A percentile compares a stretch with the other conserved stretches of the same genome.
These are phyloP conservation scores for Penstemon newberryi DNA, from an alignment of 257 asterid species.

Conservation along the genomic window DNA sequence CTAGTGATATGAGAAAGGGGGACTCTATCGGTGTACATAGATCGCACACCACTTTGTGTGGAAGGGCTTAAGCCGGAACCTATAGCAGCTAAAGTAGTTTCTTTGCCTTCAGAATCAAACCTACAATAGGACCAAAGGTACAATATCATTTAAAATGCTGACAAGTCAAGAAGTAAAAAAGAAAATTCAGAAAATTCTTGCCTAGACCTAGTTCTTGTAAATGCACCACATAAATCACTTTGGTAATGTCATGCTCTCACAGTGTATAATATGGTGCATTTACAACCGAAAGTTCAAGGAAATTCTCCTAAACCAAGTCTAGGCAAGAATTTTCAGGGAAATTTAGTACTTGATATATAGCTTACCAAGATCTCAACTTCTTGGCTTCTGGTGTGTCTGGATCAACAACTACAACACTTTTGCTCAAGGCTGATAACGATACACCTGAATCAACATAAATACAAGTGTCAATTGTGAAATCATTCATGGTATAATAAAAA, in stretches of 20 bases:
- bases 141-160: background rate
- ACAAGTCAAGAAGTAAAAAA: background rate
- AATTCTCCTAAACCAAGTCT: too few species aligned
- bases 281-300: too few species aligned
- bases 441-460: constrained; percentile 49
- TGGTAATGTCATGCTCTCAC: too few species aligned
- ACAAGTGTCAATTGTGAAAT: too few species aligned
- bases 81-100: constrained; percentile 63
- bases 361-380: constrained; percentile 74
- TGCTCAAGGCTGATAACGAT: constrained; percentile 80
- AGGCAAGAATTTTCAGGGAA: too few species aligned
- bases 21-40: constrained; percentile 76
- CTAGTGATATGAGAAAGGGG: constrained; percentile 64
- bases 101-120: constrained; percentile 93
- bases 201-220: too few species aligned
- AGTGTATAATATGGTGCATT: too few species aligned
- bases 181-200: background rate
- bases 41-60: constrained; percentile 44
- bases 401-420: constrained; percentile 60
- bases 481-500: too few species aligned
- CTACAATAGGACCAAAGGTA: constrained; percentile 32
- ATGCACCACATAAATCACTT: too few species aligned
- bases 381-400: constrained; percentile 88
- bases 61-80: constrained; percentile 67
- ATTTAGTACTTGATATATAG: too few species aligned